Conservation (phyloP, 768 basidiomycete species). For the Calocybe cyanea region DNA sequence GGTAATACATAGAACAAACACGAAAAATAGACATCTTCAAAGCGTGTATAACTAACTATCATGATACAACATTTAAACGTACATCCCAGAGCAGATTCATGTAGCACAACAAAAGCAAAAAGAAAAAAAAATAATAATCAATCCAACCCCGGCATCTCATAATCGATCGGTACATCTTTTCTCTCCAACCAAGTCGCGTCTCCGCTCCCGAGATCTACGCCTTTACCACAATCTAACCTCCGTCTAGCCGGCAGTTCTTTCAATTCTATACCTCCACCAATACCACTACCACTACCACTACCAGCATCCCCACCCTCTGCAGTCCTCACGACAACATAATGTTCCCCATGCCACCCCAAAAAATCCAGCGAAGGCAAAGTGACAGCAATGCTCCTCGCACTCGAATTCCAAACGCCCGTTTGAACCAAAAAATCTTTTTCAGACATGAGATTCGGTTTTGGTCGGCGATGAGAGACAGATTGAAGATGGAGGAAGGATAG, state of each 20-base stretch:
- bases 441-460: conserved; percentile 52
- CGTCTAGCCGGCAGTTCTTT: conserved; percentile 59
- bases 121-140: too few species aligned
- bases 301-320: conserved; percentile 7
- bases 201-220: conserved; percentile 59
- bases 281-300: too few species aligned
- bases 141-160: conserved; percentile 55
- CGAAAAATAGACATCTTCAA: too few species aligned
- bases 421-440: conserved; percentile 58
- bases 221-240: conserved; percentile 59
- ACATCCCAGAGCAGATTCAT: too few species aligned
- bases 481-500: conserved; percentile 62
- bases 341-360: conserved; percentile 71
- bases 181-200: conserved; percentile 66
- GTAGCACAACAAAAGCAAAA: too few species aligned
- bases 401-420: conserved; percentile 51
- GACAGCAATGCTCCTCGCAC: conserved; percentile 47
- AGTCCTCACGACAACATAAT: conserved; percentile 56
- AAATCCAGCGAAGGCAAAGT: conserved; percentile 55
- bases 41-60: too few species aligned
- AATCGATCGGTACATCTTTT: conserved; percentile 75
- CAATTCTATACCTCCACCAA: conserved; percentile 34
- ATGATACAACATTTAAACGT: too few species aligned
- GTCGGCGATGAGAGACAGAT: conserved; percentile 41
- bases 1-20: too few species aligned